Base-by-base conservation (phyloP, 768 basidiomycete species). In the Russula ochroleuca region DNA sequence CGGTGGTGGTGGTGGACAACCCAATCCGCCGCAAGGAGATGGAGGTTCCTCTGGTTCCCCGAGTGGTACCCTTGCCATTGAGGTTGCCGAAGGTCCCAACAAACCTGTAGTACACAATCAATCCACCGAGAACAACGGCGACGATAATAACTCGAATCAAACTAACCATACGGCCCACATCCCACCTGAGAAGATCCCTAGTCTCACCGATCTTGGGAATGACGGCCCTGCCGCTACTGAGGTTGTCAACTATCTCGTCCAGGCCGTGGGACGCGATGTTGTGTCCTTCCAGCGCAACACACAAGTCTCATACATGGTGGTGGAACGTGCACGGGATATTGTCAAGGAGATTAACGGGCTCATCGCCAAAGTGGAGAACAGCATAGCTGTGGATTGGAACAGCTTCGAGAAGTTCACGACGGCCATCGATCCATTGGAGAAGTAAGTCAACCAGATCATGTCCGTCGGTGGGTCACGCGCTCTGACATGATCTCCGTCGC, bases 341-440 rank as follows among this genome's bases (percentile, higher is more conserved):
- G 33, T 67, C 40, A 53, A 59, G 8, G 23, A 43, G 38, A 67
- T 70, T 19, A 65, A 67, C 40, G 37, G 28, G 47, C 61, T 59
- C 50, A 68, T 70, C 40, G 25, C n/a, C 19, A 38, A 47, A 15
- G 69, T 69, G 23, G 58, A 69, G 35, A 23, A 3, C 14, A 62
- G 41, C 6, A 4, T 10, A n/a, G 37, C 15, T 0, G 58, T 15
- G 19, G 59, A 65, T 37, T 69, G 68, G 68, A 48, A 43, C 13
- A 69, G 51, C 64, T 69, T 57, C 41, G 56, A 63, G 19, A 69
- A 63, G 35, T 69, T 56, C 40, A 59, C 68, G 5, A 15, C 14
- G 15, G 69, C 69, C n/a, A 67, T 69, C 28, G 68, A 66, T 14
- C 69, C 69, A n/a, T 45, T 69, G 6, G 69, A 69, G 19, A 51